Evolutionary conservation across 2,329 filamentous ascomycete genomes (phyloP).

Genomic region (Pleurostoma richardsiae): DNA sequence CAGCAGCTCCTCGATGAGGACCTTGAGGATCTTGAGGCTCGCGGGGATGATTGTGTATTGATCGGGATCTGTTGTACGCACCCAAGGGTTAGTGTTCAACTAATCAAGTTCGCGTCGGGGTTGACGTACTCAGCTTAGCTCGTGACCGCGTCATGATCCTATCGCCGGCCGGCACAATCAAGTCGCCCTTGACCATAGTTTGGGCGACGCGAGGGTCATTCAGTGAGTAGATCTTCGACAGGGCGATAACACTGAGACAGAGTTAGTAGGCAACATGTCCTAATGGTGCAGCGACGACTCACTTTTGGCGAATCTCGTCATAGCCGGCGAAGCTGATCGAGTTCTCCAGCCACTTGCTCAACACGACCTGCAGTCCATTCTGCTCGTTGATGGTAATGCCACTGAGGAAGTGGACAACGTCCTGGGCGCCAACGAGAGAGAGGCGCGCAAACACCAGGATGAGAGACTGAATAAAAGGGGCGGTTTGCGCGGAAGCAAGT

Average conservation of each 20-base stretch:
- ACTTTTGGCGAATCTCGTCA: conserved; percentile 96
- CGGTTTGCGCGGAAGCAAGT: conserved; percentile 74
- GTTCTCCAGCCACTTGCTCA: conserved; percentile 96
- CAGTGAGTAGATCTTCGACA: conserved; percentile 85
- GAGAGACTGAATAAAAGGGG: conserved; percentile 90
- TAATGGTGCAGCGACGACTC: conserved; percentile 26
- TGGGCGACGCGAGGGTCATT: conserved; percentile 75
- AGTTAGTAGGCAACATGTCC: conserved; percentile 20
- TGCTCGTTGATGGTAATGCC: conserved; percentile 75
- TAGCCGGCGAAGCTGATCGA: conserved; percentile 97
- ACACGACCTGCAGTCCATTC: conserved; percentile 81
- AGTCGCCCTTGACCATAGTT: conserved; percentile 84
- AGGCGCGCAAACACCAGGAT: conserved; percentile 93
- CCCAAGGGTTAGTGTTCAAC: conserved; percentile 13
- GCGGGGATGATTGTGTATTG: conserved; percentile 84
- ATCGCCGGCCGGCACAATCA: conserved; percentile 75
- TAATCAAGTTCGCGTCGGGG: conserved; percentile 11
- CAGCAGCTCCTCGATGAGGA: conserved; percentile 85
- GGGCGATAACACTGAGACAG: conserved; percentile 69
- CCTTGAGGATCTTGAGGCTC: conserved; percentile 91
- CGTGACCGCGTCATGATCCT: conserved; percentile 92
- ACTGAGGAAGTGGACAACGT: conserved; percentile 88
- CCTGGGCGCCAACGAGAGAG: conserved; percentile 76
- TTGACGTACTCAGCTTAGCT: conserved; percentile 66
- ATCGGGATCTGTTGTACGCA: conserved; percentile 62